A percentile compares a stretch with the other conserved stretches of the same genome.
Conservation (phyloP, 768 basidiomycete species). For the Amanita muscaria region DNA sequence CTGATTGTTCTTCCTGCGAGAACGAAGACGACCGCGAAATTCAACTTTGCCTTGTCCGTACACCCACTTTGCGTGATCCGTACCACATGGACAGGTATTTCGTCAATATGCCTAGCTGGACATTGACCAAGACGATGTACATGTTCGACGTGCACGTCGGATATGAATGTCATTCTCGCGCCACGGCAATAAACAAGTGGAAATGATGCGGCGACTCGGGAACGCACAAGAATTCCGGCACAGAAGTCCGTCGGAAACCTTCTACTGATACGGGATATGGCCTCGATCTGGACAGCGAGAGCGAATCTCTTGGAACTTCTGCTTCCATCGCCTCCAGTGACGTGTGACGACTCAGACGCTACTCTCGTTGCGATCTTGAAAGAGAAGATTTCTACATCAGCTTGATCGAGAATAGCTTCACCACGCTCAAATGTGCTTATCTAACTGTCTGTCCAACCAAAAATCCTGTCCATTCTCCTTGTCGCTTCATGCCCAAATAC, state of each 20-base stretch:
- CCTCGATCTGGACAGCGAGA: conserved; percentile 23
- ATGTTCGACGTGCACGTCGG: conserved; percentile 43
- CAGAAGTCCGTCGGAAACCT: conserved; percentile 1
- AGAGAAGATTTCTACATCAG: conserved; percentile 10
- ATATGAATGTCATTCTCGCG: not conserved
- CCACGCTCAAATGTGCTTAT: not conserved
- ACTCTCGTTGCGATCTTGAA: conserved; percentile 36
- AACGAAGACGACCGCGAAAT: conserved; percentile 5
- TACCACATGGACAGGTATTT: conserved; percentile 56
- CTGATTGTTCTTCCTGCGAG: not conserved
- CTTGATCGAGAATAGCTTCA: not conserved
- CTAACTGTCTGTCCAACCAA: not conserved
- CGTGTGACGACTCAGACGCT: conserved; percentile 49
- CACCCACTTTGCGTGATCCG: conserved; percentile 56
- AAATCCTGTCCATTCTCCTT: not conserved
- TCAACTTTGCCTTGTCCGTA: conserved; percentile 26
- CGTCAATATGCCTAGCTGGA: conserved; percentile 50
- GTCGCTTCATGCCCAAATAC: conserved; percentile 1
- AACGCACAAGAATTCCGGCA: too few relatives aligned
- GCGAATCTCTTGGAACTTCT: conserved; percentile 25
- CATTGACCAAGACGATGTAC: conserved; percentile 59
- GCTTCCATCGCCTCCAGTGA: conserved; percentile 29
- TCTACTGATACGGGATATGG: conserved; percentile 15
- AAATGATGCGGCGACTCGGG: not conserved
- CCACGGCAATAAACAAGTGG: not conserved